Base-by-base conservation (phyloP, 2,329 filamentous ascomycete genomes). In the Macroventuria anomochaeta region DNA sequence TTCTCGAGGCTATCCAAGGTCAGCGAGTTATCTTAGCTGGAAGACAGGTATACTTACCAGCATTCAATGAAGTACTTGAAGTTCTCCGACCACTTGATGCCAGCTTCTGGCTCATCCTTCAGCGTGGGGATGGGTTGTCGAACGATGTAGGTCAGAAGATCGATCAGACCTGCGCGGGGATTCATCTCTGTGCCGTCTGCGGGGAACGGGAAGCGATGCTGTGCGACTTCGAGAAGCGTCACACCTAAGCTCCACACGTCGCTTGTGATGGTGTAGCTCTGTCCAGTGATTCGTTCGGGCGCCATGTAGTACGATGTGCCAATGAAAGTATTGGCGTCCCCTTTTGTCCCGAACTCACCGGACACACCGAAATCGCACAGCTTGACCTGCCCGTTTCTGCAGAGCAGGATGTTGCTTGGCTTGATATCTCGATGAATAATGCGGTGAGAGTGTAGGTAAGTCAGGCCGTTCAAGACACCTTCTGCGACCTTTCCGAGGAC, bases 61-160 rank as follows among this genome's bases (percentile, higher is more conserved):
- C 93, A 97, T 78, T 97, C 93, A 67, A 99, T 97, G 68, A 99
- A 99, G 75, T 97, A 97, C 76, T 99, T 99, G 78, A 99, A 97
- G 71, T 90, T 96, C 65, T 96, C 90, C 65, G 90, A 96, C 95
- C 95, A 99, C 71, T 88, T 88, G 63, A 99, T 96, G 54, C 88
- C 88, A 63, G 89, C 90, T 26, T 91, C 87, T 0, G 91, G 90
- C 76, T 99, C 95, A 64, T 99, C 95, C 76, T 97, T 97, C 59
- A 99, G 81, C 74, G 92, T 96, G 2, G 95, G 95, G 55, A 97
- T 96, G 3, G 91, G 88, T 74, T 99, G 95, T 63, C 91, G 88
- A 37, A 99, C 95, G 72, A 99, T 99, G 73, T 97, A 99, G 11
- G 95, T 99, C 57, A 99, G 81, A 10, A 99, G 83, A 74, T 99